phyloP scores from a whole-genome alignment of 2,329 filamentous ascomycete genomes.

The Thielaviopsis musarum region DNA sequence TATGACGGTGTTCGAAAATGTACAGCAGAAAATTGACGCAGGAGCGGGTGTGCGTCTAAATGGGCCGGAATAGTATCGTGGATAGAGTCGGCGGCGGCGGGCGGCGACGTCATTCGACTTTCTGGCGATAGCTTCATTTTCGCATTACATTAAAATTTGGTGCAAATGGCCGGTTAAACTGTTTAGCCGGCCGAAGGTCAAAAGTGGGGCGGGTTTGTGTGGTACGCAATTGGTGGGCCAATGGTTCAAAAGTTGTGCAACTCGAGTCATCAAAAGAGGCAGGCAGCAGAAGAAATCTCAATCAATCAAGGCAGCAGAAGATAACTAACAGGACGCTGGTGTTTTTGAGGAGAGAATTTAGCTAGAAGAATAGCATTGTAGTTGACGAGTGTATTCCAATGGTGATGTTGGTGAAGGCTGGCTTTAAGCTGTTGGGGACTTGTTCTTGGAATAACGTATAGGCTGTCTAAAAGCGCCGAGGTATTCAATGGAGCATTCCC shows the following conservation, averaged over 20 bases:
- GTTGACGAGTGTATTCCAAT: no score
- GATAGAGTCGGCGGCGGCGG: not conserved
- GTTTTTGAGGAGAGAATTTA: no score
- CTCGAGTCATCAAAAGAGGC: no score
- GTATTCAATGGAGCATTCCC: not conserved
- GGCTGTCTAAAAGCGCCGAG: not conserved
- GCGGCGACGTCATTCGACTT: not conserved
- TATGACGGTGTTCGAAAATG: no score
- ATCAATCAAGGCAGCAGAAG: no score
- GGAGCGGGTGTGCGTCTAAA: not conserved
- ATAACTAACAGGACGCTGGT: no score
- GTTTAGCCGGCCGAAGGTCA: constrained; percentile 3
- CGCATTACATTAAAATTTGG: constrained; percentile 9
- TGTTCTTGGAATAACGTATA: not conserved
- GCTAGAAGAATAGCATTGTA: no score
- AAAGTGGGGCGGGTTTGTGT: constrained; percentile 2
- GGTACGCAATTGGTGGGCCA: no score
- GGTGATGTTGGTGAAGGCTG: no score
- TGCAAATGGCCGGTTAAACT: not conserved
- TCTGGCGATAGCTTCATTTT: constrained; percentile 6
- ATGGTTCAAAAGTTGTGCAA: no score
- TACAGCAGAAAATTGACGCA: not conserved
- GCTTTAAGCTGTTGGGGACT: not conserved
- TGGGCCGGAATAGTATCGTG: not conserved
- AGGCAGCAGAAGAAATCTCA: no score